Evolutionary conservation across 2,329 filamentous ascomycete genomes (phyloP).

Genomic region (Venturia oleaginea): DNA sequence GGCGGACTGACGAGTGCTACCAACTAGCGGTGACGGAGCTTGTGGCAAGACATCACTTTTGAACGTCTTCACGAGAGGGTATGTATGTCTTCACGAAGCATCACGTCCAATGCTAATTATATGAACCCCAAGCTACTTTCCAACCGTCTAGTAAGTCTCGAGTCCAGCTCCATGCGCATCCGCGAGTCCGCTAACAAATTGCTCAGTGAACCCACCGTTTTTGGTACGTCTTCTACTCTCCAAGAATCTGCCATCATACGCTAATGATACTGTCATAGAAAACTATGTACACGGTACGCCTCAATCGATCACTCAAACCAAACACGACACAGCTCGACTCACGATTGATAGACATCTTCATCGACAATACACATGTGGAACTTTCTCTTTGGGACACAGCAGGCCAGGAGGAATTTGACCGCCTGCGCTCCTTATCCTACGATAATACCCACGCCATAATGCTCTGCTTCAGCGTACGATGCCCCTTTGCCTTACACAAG

Average conservation of each 20-base stretch:
- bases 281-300: conserved; percentile 91
- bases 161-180: not conserved
- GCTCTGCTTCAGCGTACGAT: conserved; percentile 80
- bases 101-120: conserved; percentile 14
- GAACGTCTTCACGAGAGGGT: conserved; percentile 98
- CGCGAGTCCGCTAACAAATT: conserved; percentile 16
- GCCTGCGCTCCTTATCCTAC: conserved; percentile 88
- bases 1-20: conserved; percentile 2
- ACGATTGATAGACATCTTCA: conserved; percentile 73
- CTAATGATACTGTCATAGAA: conserved; percentile 43
- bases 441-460: conserved; percentile 98
- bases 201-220: conserved; percentile 78
- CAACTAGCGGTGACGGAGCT: conserved; percentile 79
- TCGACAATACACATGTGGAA: conserved; percentile 94
- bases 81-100: conserved; percentile 24
- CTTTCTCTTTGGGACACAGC: conserved; percentile 97
- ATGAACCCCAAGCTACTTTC: conserved; percentile 65
- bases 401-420: conserved; percentile 97
- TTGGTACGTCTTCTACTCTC: conserved; percentile 43
- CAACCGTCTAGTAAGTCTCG: conserved; percentile 72
- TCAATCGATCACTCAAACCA: not conserved
- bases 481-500: not conserved
- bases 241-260: not conserved
- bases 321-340: not conserved
- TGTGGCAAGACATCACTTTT: conserved; percentile 94